A percentile compares a stretch with the other conserved stretches of the same genome.
These are phyloP conservation scores for Nicotiana otophora DNA, from an alignment of 257 asterid genomes.

Conservation along the genomic window DNA sequence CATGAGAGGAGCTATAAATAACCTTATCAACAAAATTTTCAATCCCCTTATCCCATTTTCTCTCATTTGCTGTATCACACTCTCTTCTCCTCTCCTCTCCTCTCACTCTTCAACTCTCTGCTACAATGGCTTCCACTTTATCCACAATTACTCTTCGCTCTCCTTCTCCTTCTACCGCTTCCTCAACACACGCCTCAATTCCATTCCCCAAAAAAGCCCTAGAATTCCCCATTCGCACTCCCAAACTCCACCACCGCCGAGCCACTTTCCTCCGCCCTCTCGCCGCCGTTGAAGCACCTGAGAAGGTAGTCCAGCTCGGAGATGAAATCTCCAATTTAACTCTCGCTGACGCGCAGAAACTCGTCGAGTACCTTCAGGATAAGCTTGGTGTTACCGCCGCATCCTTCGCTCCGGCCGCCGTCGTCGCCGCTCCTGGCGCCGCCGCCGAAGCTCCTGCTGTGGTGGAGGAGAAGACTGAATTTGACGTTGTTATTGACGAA, in stretches of 20 bases:
- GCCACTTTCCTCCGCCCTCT: conserved; percentile 43
- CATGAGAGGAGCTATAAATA: neutral
- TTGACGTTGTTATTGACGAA: conserved; percentile 79
- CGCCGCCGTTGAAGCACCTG: conserved; percentile 83
- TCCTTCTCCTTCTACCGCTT: conserved; percentile 25
- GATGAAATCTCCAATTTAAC: conserved; percentile 76
- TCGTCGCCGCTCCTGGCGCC: conserved; percentile 29
- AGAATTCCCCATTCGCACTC: conserved; percentile 31
- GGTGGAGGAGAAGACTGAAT: conserved; percentile 94
- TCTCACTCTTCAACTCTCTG: conserved; percentile 9
- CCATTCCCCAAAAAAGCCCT: conserved; percentile 30
- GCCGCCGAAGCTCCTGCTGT: conserved; percentile 47
- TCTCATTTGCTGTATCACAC: conserved; percentile 4
- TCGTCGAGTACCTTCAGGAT: conserved; percentile 92
- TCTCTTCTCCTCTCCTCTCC: conserved; percentile 1
- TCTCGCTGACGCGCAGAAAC: conserved; percentile 90
- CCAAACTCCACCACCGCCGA: conserved; percentile 39
- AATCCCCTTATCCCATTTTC: conserved; percentile 20
- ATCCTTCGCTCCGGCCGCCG: conserved; percentile 72
- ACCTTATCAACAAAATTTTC: neutral
- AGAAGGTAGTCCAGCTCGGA: conserved; percentile 70
- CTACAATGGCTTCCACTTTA: conserved; percentile 59
- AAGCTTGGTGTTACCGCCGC: conserved; percentile 95
- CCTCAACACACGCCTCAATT: conserved; percentile 20
- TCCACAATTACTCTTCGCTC: conserved; percentile 42